Evolutionary conservation across 2,329 filamentous ascomycete genomes (phyloP).

Genomic region (Aspergillus neoniger): DNA sequence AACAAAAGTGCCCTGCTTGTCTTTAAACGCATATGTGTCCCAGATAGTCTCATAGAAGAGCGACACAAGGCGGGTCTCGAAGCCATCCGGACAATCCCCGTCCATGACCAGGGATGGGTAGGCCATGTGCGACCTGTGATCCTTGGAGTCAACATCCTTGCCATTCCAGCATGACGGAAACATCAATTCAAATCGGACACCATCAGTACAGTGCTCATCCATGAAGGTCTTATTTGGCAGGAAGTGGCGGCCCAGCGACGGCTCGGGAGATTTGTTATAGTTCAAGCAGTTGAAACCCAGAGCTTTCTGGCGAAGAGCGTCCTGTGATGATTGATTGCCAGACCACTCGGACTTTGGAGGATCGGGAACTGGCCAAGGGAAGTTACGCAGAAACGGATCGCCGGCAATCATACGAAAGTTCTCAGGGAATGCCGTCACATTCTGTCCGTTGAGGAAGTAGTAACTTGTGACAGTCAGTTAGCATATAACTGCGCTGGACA

Average conservation of each 20-base stretch:
- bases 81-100: constrained; percentile 72
- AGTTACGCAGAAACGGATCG: constrained; percentile 67
- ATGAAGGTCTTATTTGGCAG: constrained; percentile 78
- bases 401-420: constrained; percentile 84
- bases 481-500: neutral
- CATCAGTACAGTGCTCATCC: constrained; percentile 78
- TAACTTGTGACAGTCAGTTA: constrained; percentile 57
- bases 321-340: constrained; percentile 66
- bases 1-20: constrained; percentile 68
- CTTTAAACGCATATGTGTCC: constrained; percentile 67
- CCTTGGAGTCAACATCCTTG: constrained; percentile 55
- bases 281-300: constrained; percentile 95
- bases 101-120: constrained; percentile 77
- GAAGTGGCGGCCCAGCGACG: constrained; percentile 77
- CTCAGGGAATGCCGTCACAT: constrained; percentile 71
- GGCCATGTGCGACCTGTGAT: constrained; percentile 68
- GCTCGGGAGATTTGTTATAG: constrained; percentile 67
- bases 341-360: constrained; percentile 72
- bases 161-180: constrained; percentile 92
- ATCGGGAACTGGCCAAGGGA: constrained; percentile 67
- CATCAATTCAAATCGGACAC: constrained; percentile 79
- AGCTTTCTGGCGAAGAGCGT: constrained; percentile 73
- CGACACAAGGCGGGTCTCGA: constrained; percentile 67
- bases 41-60: constrained; percentile 88
- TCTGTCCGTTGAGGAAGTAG: constrained; percentile 73